Evolutionary conservation across 2,329 filamentous ascomycete species (phyloP), one percentile per base, ranked within the genome.

Genomic region (Alternaria conjuncta): DNA sequence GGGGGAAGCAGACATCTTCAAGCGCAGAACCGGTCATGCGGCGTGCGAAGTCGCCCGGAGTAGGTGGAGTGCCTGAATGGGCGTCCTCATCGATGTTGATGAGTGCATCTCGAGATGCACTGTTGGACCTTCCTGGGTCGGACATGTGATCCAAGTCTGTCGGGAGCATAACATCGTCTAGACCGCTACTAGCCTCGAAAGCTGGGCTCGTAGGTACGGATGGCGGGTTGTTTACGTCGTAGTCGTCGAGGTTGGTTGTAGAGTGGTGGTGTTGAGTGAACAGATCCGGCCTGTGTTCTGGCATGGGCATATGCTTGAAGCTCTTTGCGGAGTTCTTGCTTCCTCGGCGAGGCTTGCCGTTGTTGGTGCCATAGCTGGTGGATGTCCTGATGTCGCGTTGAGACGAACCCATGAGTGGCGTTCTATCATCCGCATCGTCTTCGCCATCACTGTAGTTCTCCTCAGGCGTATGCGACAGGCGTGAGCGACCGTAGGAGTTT

Each of bases 1-100:
- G 89, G 0, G 94, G 95, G 73, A 97, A 97, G 82, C 96, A 97
- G 1, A 98, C 94, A 80, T 98, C 96, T 68, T 92, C 92, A 72
- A 96, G 89, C 0, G 90, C 92, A 11, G 90, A 85, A 12, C 90
- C 68, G 5, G 78, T 80, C 75, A 79, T 79, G 28, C 78, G 78
- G 25, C 79, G 73, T 13, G 71, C 71, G 53, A 79, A 70, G 6
- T 75, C 75, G 47, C 65, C 66, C 5, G 65, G 56, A 6, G 50
- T 62, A 36, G 71, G 69, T 20, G 78, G 77, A 13, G 77, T 78
- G 6, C 60, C 55, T 2, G 79, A 12, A 86, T 85, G 68, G 89
- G 85, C 6, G 87, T 89, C 60, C 86, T 80, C 79, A 58, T 85
- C 83, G 46, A 87, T 86, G 67, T 84, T 78, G 61, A 87, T 86